These are phyloP conservation scores for Cladophialophora exuberans DNA, from an alignment of 2,329 filamentous ascomycete genomes.

Conservation along the genomic window DNA sequence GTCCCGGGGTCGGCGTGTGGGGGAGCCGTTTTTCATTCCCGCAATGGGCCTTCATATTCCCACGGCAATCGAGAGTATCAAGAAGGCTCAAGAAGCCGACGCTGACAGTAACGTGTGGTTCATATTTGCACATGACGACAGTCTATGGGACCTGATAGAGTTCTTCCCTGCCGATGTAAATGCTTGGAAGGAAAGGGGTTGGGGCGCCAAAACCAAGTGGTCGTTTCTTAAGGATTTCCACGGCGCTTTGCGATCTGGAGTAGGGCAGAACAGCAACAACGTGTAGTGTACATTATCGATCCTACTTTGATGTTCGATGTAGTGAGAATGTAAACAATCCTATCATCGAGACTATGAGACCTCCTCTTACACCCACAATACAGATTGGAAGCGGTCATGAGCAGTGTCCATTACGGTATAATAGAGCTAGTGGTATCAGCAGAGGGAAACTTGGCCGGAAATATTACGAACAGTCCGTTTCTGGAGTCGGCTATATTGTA, in stretches of 20 bases:
- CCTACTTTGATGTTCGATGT: background rate
- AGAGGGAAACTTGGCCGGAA: too few relatives aligned
- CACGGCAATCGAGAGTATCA: slow-evolving; percentile 13
- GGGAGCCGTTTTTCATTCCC: slow-evolving; percentile 35
- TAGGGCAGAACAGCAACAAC: background rate
- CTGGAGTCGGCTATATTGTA: too few relatives aligned
- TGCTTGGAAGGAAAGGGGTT: slow-evolving; percentile 36
- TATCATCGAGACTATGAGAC: too few relatives aligned
- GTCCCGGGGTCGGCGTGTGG: background rate
- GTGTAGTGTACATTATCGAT: background rate
- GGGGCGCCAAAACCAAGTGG: slow-evolving; percentile 24
- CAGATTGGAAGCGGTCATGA: too few relatives aligned
- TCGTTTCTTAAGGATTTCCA: slow-evolving; percentile 21
- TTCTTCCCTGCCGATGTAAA: slow-evolving; percentile 33
- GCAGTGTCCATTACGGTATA: too few relatives aligned
- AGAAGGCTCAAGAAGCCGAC: slow-evolving; percentile 25
- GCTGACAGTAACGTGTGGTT: slow-evolving; percentile 34
- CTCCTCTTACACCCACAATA: too few relatives aligned
- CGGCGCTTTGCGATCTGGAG: background rate
- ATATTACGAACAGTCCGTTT: too few relatives aligned
- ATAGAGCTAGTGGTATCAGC: too few relatives aligned
- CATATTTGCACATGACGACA: slow-evolving; percentile 36
- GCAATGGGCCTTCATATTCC: slow-evolving; percentile 14
- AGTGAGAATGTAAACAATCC: too few relatives aligned
- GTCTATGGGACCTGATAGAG: slow-evolving; percentile 32